Evolutionary conservation across 805 yeast genomes (phyloP), one percentile per base, ranked within the genome.

Genomic region (Ogataea populi-albae): DNA sequence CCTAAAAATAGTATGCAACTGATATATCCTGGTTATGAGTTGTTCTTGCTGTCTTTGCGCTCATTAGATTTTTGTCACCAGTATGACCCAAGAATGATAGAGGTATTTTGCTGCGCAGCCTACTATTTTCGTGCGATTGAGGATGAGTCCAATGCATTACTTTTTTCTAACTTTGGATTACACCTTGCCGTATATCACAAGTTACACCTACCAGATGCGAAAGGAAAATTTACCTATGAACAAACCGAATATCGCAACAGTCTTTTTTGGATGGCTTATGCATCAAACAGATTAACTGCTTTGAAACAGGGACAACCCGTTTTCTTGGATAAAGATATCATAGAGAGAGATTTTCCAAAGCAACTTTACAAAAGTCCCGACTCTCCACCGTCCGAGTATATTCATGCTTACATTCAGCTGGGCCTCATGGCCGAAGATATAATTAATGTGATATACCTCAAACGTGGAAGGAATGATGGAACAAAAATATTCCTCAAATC

Each of bases 71-170:
- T 33, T 6, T 18, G 31, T 25, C 30, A 26, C 4, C 37, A 26
- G 5, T 25, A 30, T 9, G 14, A 30, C 33, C 31, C 37, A 17
- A 8, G 31, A 10, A 11, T 33, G 16, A 26, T 33, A 12, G 37
- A 33, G 25, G 31, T 33, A 6, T 26, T 33, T 19, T 21, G 20
- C 21, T 33, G 37, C 16, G 31, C 30, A 5, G 8, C 20, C 17
- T 33, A 33, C 23, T 33, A 33, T 26, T 33, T 33, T 19, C 30
- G 37, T 14, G 30, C 37, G 10, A 33, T 33, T 26, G 37, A 25
- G 8, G 31, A 33, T 16, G 37, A 33, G 17, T 20, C 29, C 4
- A 33, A 33, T 26, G 37, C 37, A 10, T 16, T 33, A 26, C 25
- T 33, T 8, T 33, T 23, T 12, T 33, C 37, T 4, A 33, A 33